Percentiles rank a stretch among this genome's conserved stretches.
These are phyloP conservation scores for Saccharomycopsis babjevae DNA, from an alignment of 805 yeast genomes.

Conservation along the genomic window DNA sequence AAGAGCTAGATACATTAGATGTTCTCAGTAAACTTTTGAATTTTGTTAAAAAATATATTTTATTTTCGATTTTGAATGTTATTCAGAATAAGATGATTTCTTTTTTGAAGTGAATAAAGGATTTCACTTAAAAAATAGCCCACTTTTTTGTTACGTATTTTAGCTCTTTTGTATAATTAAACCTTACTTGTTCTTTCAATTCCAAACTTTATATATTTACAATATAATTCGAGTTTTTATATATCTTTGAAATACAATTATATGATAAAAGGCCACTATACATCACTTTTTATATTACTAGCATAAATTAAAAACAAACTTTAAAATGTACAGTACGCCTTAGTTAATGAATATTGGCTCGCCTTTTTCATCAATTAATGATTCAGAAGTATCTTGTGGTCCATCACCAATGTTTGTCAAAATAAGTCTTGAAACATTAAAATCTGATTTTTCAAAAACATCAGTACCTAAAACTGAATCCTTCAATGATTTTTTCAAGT, in stretches of 20 bases:
- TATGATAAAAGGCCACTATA: too few relatives aligned
- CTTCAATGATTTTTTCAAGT: constrained; percentile 3
- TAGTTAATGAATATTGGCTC: constrained; percentile 31
- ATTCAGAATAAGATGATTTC: background rate
- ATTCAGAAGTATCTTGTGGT: constrained; percentile 52
- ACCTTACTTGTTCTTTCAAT: background rate
- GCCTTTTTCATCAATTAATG: constrained; percentile 51
- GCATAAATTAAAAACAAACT: background rate
- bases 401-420: constrained; percentile 83
- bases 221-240: too few relatives aligned
- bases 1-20: background rate
- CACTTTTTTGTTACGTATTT: background rate
- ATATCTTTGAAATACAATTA: too few relatives aligned
- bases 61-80: background rate
- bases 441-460: constrained; percentile 30
- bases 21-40: background rate
- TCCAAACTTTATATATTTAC: background rate
- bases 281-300: background rate
- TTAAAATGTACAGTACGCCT: background rate
- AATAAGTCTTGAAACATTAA: constrained; percentile 62
- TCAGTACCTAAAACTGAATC: constrained; percentile 24
- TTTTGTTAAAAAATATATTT: background rate
- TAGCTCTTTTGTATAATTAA: background rate
- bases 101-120: background rate
- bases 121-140: background rate